These are phyloP conservation scores for Periconia digitata DNA, from an alignment of 2,329 filamentous ascomycete species.

Conservation along the genomic window DNA sequence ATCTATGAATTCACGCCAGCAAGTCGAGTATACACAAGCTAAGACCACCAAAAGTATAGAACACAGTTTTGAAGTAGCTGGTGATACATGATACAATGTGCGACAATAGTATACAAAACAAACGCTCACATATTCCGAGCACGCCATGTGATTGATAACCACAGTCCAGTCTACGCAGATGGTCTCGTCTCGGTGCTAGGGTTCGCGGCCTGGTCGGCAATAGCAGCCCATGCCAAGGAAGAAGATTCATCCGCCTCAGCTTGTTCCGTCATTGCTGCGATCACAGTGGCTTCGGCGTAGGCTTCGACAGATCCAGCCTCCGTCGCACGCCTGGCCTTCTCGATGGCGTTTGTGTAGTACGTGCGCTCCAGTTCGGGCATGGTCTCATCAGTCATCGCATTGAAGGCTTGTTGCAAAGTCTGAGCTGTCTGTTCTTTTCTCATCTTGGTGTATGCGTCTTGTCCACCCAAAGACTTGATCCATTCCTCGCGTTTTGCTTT, in stretches of 20 bases:
- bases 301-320: slow-evolving; percentile 18
- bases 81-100: background rate
- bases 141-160: background rate
- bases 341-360: slow-evolving; percentile 19
- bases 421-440: slow-evolving; percentile 14
- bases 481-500: background rate
- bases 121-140: background rate
- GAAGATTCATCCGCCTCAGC: no score
- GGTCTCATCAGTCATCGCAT: slow-evolving; percentile 16
- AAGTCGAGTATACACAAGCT: background rate
- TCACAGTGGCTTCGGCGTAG: slow-evolving; percentile 19
- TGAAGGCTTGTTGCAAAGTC: slow-evolving; percentile 21
- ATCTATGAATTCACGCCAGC: background rate
- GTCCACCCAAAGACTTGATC: slow-evolving; percentile 15
- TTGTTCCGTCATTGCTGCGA: slow-evolving; percentile 1
- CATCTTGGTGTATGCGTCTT: slow-evolving; percentile 10
- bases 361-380: slow-evolving; percentile 14
- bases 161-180: background rate
- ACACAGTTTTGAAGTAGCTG: background rate
- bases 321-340: slow-evolving; percentile 23
- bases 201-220: background rate
- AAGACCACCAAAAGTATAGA: background rate
- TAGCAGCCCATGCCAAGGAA: background rate
- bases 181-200: background rate
- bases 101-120: background rate